These are phyloP conservation scores for Podospora bellae-mahoneyi DNA, from an alignment of 495 filamentous ascomycete species.

Conservation along the genomic window DNA sequence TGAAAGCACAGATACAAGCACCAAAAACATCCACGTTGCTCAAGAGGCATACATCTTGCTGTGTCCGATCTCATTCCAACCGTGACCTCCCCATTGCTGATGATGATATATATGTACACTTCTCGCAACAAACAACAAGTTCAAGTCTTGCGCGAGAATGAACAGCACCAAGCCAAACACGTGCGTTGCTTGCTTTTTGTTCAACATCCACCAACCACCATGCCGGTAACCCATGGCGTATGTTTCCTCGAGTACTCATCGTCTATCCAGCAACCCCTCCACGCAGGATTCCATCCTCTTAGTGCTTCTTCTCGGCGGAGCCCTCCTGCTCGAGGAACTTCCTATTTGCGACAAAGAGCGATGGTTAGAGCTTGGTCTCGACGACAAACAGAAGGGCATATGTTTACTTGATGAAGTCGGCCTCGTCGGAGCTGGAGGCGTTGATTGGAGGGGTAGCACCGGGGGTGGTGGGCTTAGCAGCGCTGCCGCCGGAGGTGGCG, in stretches of 20 bases:
- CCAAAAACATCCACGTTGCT: too few species aligned
- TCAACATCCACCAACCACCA: conserved; percentile 2
- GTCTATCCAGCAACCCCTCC: neutral
- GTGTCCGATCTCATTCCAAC: neutral
- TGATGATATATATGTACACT: conserved; percentile 3
- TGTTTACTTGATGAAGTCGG: conserved; percentile 92
- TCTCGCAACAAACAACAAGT: neutral
- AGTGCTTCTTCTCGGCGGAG: conserved; percentile 34
- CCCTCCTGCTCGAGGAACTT: conserved; percentile 76
- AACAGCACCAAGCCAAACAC: neutral
- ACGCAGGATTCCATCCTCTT: neutral
- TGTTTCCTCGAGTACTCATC: neutral
- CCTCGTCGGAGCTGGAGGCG: conserved; percentile 86
- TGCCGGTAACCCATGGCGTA: neutral
- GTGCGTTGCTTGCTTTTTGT: neutral
- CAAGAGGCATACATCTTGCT: neutral
- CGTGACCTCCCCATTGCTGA: neutral
- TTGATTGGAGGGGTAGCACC: conserved; percentile 74
- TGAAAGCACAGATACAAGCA: too few species aligned
- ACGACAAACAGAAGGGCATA: conserved; percentile 10
- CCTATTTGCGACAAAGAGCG: conserved; percentile 42
- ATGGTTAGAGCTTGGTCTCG: conserved; percentile 1
- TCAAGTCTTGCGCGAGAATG: neutral
- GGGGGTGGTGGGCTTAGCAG: conserved; percentile 44
- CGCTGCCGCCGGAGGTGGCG: conserved; percentile 58